A percentile compares a stretch with the other conserved stretches of the same genome.
phyloP scores from a whole-genome alignment of 768 basidiomycete species.

The Sistotremastrum niveocremeum region DNA sequence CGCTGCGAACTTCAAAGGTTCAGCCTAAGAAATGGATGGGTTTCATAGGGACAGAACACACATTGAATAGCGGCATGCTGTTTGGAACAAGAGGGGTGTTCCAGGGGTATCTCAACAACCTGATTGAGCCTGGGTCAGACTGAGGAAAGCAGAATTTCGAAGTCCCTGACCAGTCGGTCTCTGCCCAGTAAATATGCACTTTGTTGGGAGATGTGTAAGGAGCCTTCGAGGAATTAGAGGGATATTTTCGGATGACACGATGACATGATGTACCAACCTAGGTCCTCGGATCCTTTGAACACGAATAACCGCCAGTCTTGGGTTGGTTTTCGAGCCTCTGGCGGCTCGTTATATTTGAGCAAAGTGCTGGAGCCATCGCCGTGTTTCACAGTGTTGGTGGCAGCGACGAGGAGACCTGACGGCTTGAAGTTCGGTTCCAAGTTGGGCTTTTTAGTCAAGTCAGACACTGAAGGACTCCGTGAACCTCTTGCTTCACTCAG shows the following conservation, averaged over 20 bases:
- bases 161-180: conserved; percentile 69
- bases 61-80: conserved; percentile 97
- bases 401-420: conserved; percentile 88
- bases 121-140: conserved; percentile 4
- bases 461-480: too few relatives aligned
- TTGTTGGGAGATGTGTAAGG: conserved; percentile 86
- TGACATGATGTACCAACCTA: conserved; percentile 42
- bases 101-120: conserved; percentile 58
- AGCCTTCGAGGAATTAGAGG: conserved; percentile 34
- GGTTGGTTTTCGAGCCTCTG: conserved; percentile 87
- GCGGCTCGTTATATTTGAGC: conserved; percentile 96
- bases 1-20: conserved; percentile 49
- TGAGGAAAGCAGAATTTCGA: background rate
- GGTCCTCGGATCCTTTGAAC: conserved; percentile 89
- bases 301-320: conserved; percentile 92
- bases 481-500: too few relatives aligned
- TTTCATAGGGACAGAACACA: conserved; percentile 19
- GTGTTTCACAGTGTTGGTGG: conserved; percentile 80
- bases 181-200: conserved; percentile 91
- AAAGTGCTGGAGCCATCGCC: conserved; percentile 68
- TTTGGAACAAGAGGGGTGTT: conserved; percentile 96
- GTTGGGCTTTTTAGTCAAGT: conserved; percentile 19
- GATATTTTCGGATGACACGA: background rate
- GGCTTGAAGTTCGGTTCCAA: conserved; percentile 80
- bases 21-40: background rate